Evolutionary conservation across 768 basidiomycete genomes (phyloP), one percentile per base, ranked within the genome.

Genomic region (Boletus reticulatus): DNA sequence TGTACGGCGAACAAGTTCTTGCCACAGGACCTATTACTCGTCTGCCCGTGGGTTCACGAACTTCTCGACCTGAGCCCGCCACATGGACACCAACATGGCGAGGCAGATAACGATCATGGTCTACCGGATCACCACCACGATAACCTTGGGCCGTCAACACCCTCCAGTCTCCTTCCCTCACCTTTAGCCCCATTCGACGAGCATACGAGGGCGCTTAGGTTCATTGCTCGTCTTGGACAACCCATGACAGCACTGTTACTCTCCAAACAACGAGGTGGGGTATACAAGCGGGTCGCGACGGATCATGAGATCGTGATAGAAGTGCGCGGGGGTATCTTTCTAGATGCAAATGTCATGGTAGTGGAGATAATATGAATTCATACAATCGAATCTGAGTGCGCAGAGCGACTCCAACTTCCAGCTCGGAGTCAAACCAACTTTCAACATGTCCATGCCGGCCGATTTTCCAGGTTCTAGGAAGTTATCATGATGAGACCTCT

Each of bases 231-330:
- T 34, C 42, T 60, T 12, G 20, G 46, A 19, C 49, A 55, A 6
- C 50, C 45, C 1, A 54, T 52, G 41, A 51, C 47, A 2, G 50
- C 53, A 16, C 22, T 61, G 34, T 45, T 59, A 13, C 53, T 61
- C 32, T 43, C 32, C 3, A 16, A 17, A 2, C 49, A 48, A 9
- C 31, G 17, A 29, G 4, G 1, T 34, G 49, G 34, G 6, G 24
- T 27, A 5, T 38, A 60, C 73, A 72, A 64, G 19, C 67, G 58
- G 44, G 50, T 59, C 16, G 58, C 58, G 12, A 49, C 56, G 36
- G 47, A 57, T 24, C 52, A 55, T 9, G 37, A 54, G 24, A 54
- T 57, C 10, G 32, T 41, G n/a, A 36, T 49, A 32, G 29, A 17
- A 14, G 4, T 55, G 29, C 27, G 27, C 17, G 24, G n/a, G 36